phyloP scores from a whole-genome alignment of 306 rosid genomes.

The Rosa persica region DNA sequence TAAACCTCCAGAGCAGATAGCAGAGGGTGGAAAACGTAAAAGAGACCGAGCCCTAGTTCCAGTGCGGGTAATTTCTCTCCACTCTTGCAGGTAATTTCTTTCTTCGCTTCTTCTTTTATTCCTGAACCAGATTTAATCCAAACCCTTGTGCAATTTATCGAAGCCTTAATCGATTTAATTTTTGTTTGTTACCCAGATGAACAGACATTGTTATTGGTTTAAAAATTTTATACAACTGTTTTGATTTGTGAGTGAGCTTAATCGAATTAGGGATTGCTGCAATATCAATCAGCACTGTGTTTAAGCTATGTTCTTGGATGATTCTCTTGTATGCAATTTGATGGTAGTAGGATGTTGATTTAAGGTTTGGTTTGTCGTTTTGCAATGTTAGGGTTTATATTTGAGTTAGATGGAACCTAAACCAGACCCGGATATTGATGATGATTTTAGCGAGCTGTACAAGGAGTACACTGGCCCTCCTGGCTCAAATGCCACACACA shows the following conservation, averaged over 20 bases:
- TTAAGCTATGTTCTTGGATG: not conserved
- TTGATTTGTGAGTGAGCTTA: not conserved
- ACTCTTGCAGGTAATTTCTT: slow-evolving; percentile 15
- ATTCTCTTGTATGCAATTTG: not conserved
- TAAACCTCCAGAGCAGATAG: not conserved
- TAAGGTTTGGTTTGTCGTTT: slow-evolving; percentile 3
- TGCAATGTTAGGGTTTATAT: slow-evolving; percentile 33
- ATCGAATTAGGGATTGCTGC: not conserved
- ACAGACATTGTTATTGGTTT: not conserved
- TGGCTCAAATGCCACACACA: slow-evolving; percentile 39
- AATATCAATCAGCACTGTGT: not conserved
- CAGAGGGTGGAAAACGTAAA: not conserved
- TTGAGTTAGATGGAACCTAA: slow-evolving; percentile 59
- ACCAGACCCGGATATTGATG: slow-evolving; percentile 76
- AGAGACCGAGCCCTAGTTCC: not conserved
- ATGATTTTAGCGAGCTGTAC: slow-evolving; percentile 85
- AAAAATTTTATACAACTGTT: not conserved
- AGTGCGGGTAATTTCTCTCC: not conserved
- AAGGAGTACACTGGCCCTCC: slow-evolving; percentile 97
- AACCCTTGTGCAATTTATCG: not conserved
- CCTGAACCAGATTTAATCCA: no score
- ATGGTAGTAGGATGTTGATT: not conserved
- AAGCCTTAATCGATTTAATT: not conserved
- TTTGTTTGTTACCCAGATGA: not conserved
- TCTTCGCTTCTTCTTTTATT: not conserved